Percentiles rank a stretch among this genome's conserved stretches.
These are phyloP conservation scores for Beauveria bassiana DNA, from an alignment of 2,329 filamentous ascomycete species.

Conservation along the genomic window DNA sequence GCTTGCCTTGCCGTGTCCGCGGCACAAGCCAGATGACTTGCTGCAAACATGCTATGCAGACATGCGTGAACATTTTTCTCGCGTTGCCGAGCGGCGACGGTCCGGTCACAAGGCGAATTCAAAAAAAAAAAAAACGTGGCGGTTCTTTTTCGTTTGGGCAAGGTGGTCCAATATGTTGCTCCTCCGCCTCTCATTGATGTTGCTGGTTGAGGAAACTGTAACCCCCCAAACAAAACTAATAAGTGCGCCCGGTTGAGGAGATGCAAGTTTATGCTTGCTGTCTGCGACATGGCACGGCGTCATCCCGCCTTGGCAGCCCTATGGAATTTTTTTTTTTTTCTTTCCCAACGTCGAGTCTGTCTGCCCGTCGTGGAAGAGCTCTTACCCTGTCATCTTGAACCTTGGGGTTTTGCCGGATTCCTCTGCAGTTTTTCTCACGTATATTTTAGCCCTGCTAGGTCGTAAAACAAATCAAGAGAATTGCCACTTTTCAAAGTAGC, in stretches of 20 bases:
- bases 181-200: no score
- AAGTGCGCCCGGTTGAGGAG: no score
- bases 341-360: background rate
- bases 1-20: background rate
- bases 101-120: background rate
- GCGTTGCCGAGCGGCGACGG: background rate
- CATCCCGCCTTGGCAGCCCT: background rate
- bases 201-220: no score
- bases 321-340: background rate
- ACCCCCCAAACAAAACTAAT: no score
- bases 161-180: no score
- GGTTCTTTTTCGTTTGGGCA: no score
- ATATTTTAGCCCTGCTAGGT: no score
- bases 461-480: background rate
- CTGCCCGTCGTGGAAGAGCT: background rate
- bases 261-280: no score
- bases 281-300: background rate
- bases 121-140: no score
- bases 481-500: background rate
- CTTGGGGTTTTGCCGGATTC: background rate
- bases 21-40: background rate
- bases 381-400: background rate
- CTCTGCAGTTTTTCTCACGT: no score
- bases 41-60: background rate
- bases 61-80: background rate